phyloP scores from a whole-genome alignment of 257 asterid genomes.

The Nicotiana attenuata region DNA sequence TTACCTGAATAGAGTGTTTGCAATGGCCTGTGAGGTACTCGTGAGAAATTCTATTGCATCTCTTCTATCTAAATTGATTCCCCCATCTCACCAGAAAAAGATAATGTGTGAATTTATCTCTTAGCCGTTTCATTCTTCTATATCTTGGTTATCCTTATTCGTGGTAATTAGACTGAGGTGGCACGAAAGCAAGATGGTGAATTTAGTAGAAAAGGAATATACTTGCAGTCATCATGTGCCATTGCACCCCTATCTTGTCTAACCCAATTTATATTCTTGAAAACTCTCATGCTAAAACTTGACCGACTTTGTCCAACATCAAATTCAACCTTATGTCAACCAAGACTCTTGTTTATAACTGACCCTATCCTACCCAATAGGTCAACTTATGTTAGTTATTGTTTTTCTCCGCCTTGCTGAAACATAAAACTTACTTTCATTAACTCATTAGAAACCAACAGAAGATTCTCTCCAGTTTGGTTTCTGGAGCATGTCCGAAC shows the following conservation, averaged over 20 bases:
- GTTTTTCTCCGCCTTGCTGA: neutral
- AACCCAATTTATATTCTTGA: neutral
- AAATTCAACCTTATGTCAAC: neutral
- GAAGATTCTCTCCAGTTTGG: neutral
- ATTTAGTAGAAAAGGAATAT: neutral
- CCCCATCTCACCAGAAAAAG: neutral
- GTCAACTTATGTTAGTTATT: neutral
- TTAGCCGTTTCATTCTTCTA: neutral
- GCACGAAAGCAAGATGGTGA: neutral
- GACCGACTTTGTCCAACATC: neutral
- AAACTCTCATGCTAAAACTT: neutral
- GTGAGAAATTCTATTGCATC: neutral
- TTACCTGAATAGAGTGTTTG: neutral
- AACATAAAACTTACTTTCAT: neutral
- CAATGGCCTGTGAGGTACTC: neutral
- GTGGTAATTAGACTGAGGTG: neutral
- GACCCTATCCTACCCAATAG: neutral
- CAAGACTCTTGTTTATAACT: neutral
- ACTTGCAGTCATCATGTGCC: neutral
- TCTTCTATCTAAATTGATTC: neutral
- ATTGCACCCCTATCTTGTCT: neutral
- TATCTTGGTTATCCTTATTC: neutral
- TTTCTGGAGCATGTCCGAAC: neutral
- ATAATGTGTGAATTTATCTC: neutral
- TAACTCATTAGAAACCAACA: neutral